A percentile compares a stretch with the other conserved stretches of the same genome.
Evolutionary conservation across 2,329 filamentous ascomycete genomes (phyloP).

Genomic region (Colletotrichum abscissum): DNA sequence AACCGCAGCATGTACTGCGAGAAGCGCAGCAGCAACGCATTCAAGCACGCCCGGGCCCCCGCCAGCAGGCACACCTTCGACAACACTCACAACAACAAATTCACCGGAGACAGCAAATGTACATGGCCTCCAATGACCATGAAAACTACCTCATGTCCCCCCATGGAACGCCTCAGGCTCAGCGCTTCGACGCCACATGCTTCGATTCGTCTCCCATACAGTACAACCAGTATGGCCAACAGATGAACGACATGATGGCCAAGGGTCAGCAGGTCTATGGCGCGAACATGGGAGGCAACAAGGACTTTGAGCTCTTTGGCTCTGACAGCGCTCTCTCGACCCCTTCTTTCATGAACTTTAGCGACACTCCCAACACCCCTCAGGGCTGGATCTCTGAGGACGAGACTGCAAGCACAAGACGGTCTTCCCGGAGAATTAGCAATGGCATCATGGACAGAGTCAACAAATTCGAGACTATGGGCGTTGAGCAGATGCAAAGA

Average conservation of each 20-base stretch:
- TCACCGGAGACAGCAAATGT: slow-evolving; percentile 48
- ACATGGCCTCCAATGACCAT: slow-evolving; percentile 49
- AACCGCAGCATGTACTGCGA: slow-evolving; percentile 83
- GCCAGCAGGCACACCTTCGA: slow-evolving; percentile 45
- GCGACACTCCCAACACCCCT: slow-evolving; percentile 55
- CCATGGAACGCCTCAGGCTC: slow-evolving; percentile 64
- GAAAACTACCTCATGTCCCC: slow-evolving; percentile 70
- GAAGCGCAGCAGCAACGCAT: slow-evolving; percentile 90
- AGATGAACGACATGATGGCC: slow-evolving; percentile 58
- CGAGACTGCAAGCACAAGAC: slow-evolving; percentile 55
- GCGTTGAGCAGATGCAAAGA: slow-evolving; percentile 56
- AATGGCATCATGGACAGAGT: slow-evolving; percentile 71
- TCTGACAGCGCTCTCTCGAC: slow-evolving; percentile 59
- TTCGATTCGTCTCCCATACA: slow-evolving; percentile 55
- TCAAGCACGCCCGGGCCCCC: slow-evolving; percentile 77
- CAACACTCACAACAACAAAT: slow-evolving; percentile 52
- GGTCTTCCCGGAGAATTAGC: slow-evolving; percentile 64
- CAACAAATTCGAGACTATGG: slow-evolving; percentile 67
- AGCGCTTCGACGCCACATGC: slow-evolving; percentile 62
- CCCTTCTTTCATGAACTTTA: slow-evolving; percentile 61
- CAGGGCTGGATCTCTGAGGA: slow-evolving; percentile 64
- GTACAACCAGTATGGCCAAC: slow-evolving; percentile 59
- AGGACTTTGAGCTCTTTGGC: slow-evolving; percentile 63
- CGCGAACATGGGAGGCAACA: slow-evolving; percentile 53
- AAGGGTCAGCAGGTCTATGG: slow-evolving; percentile 57